These are phyloP conservation scores for Phytophthora parvispora DNA, from an alignment of 352 stramenopile species.

Conservation along the genomic window DNA sequence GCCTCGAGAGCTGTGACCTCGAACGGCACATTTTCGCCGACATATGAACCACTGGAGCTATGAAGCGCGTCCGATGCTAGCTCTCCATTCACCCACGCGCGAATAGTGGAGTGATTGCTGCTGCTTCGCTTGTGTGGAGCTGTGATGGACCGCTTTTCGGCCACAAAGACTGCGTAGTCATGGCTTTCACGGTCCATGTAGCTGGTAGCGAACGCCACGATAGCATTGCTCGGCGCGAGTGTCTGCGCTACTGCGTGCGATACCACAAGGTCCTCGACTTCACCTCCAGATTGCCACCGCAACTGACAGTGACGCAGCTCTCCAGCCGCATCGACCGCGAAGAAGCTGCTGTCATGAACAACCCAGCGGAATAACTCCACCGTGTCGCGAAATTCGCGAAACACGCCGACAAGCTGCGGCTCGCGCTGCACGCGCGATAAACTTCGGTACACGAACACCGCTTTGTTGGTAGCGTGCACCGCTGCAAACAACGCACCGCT, in stretches of 20 bases:
- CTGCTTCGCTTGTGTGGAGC: neutral
- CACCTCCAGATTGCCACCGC: constrained; percentile 33
- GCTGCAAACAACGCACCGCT: constrained; percentile 63
- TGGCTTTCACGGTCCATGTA: constrained; percentile 54
- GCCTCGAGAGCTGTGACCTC: constrained; percentile 55
- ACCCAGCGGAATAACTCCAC: constrained; percentile 56
- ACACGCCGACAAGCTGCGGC: constrained; percentile 57
- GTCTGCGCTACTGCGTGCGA: constrained; percentile 37
- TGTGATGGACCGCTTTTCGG: constrained; percentile 35
- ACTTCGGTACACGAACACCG: constrained; percentile 63
- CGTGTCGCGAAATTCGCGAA: constrained; percentile 52
- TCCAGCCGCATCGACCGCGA: constrained; percentile 37
- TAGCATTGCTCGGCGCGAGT: constrained; percentile 23
- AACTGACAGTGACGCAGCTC: constrained; percentile 59
- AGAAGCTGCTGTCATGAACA: constrained; percentile 64
- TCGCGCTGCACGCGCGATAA: constrained; percentile 54
- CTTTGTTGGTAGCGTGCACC: constrained; percentile 48
- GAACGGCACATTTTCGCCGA: constrained; percentile 34
- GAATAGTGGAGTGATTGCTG: constrained; percentile 33
- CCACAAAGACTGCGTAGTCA: constrained; percentile 64
- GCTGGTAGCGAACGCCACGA: constrained; percentile 39
- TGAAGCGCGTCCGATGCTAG: constrained; percentile 51
- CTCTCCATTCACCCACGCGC: constrained; percentile 68
- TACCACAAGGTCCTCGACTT: constrained; percentile 56
- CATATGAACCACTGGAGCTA: constrained; percentile 2